phyloP scores from a whole-genome alignment of 768 basidiomycete genomes.

The Dictyophora rubrovolvata region DNA sequence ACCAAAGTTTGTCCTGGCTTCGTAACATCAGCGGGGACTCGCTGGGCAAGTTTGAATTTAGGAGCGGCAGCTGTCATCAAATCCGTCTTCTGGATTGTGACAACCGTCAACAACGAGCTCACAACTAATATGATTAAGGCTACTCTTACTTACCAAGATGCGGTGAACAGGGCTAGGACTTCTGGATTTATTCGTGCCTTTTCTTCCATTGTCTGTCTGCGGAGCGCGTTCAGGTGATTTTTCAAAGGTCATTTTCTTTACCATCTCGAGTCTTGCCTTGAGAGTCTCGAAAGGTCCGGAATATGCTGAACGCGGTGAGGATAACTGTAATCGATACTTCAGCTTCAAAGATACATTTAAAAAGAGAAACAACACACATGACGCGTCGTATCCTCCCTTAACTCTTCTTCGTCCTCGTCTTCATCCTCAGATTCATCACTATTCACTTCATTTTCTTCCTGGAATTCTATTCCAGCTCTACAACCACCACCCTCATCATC shows the following conservation, averaged over 20 bases:
- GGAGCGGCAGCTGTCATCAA: conserved; percentile 6
- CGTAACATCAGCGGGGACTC: conserved; percentile 8
- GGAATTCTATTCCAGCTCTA: neutral
- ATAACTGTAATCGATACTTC: neutral
- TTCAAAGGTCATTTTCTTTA: conserved; percentile 1
- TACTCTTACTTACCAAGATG: conserved; percentile 2
- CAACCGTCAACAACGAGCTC: conserved; percentile 9
- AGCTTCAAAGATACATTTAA: neutral
- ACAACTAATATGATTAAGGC: neutral
- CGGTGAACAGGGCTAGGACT: conserved; percentile 2
- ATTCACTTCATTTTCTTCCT: neutral
- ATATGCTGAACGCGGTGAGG: neutral
- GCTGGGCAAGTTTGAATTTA: neutral
- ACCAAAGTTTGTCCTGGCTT: conserved; percentile 9
- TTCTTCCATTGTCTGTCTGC: neutral
- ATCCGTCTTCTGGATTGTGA: neutral
- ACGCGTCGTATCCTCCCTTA: neutral
- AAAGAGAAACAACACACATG: neutral
- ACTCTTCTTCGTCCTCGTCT: neutral
- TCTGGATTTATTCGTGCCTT: conserved; percentile 4
- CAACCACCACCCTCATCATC: neutral
- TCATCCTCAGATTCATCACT: neutral
- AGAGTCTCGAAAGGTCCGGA: neutral
- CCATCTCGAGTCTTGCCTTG: neutral
- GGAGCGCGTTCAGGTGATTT: neutral